Conservation (phyloP, 2,329 filamentous ascomycete species). For the Paracorniculantispora psalliotae region DNA sequence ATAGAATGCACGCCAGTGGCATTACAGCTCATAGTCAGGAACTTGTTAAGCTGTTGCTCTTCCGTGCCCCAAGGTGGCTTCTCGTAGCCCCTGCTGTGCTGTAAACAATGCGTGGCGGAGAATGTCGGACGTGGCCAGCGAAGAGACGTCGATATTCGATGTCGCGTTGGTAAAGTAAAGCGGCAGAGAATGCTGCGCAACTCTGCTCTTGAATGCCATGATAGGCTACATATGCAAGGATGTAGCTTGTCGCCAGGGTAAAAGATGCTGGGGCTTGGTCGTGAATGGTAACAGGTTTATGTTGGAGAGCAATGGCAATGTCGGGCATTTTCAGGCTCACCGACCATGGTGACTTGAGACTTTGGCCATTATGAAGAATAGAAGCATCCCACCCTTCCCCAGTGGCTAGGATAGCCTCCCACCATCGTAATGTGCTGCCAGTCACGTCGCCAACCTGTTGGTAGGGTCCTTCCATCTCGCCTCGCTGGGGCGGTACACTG, state of each 20-base stretch:
- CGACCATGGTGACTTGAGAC: constrained; percentile 12
- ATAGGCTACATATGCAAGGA: constrained; percentile 8
- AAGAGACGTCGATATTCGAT: constrained; percentile 3
- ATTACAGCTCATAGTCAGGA: constrained; percentile 17
- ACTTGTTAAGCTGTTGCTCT: constrained; percentile 13
- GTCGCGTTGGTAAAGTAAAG: constrained; percentile 13
- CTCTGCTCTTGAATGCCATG: constrained; percentile 7
- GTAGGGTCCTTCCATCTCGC: neutral
- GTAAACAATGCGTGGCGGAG: neutral
- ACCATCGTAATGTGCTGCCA: constrained; percentile 9
- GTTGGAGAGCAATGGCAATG: neutral
- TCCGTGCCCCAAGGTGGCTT: constrained; percentile 12
- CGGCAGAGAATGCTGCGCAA: constrained; percentile 11
- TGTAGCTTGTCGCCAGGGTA: constrained; percentile 5
- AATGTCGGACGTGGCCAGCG: neutral
- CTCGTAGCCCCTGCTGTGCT: neutral
- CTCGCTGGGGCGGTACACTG: neutral
- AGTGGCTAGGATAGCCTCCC: constrained; percentile 11
- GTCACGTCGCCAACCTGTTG: constrained; percentile 4
- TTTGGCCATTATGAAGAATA: constrained; percentile 1
- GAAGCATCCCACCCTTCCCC: constrained; percentile 10
- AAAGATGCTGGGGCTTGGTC: neutral
- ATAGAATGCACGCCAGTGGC: constrained; percentile 2
- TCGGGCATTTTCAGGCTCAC: neutral
- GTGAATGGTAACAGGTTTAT: neutral